Conservation (phyloP, 1,284 basidiomycete species). For the Xerocomus cyaneibrunnescens region DNA sequence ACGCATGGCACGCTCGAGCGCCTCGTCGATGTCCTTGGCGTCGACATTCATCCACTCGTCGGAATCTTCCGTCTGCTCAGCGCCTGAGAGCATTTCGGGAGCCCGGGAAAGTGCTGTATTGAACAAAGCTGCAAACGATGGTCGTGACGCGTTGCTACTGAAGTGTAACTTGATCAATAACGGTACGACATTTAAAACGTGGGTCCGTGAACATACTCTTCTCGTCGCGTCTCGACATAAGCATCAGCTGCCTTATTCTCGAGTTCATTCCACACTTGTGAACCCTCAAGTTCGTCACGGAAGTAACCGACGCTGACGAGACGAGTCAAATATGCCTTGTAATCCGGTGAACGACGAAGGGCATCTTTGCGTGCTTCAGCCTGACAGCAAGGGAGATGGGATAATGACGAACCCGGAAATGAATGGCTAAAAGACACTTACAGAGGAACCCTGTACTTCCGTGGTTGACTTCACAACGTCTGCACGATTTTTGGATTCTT, state of each 20-base stretch:
- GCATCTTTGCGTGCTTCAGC: conserved; percentile 61
- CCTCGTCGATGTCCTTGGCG: conserved; percentile 60
- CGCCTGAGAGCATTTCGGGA: conserved; percentile 20
- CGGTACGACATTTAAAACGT: background rate
- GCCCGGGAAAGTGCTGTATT: conserved; percentile 57
- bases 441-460: conserved; percentile 47
- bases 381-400: conserved; percentile 36
- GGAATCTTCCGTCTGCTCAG: conserved; percentile 51
- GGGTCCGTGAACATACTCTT: conserved; percentile 54
- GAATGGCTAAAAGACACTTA: conserved; percentile 33
- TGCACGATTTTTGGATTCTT: conserved; percentile 66
- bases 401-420: background rate
- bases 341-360: conserved; percentile 63
- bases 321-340: conserved; percentile 65
- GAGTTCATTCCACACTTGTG: conserved; percentile 67
- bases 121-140: conserved; percentile 73
- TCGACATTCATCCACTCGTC: conserved; percentile 76
- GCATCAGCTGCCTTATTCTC: conserved; percentile 69
- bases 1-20: conserved; percentile 42
- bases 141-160: conserved; percentile 55
- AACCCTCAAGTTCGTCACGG: conserved; percentile 71
- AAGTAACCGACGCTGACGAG: conserved; percentile 73
- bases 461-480: conserved; percentile 38
- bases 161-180: conserved; percentile 7
- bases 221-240: conserved; percentile 61